phyloP scores from a whole-genome alignment of 257 asterid genomes.

The Haberlea rhodopensis region DNA sequence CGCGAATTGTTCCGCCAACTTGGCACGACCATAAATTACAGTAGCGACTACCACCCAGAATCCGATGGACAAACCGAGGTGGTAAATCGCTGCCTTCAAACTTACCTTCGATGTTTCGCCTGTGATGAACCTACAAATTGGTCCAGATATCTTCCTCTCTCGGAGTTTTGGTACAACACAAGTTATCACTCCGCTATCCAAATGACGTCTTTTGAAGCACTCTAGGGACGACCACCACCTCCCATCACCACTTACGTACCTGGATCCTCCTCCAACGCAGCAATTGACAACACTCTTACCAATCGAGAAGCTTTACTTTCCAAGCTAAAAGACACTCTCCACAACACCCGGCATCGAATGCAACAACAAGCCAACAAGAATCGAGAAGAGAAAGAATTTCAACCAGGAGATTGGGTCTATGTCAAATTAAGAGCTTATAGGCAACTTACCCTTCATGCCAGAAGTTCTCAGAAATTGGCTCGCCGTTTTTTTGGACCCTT shows the following conservation, averaged over 20 bases:
- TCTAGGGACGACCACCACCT: slow-evolving; percentile 1
- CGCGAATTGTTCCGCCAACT: background rate
- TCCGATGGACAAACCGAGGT: slow-evolving; percentile 3
- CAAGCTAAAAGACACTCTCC: no score
- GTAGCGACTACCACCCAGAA: background rate
- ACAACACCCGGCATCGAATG: no score
- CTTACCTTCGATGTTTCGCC: no score
- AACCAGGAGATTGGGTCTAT: no score
- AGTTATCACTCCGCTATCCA: background rate
- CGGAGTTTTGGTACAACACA: background rate
- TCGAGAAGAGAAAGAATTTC: no score
- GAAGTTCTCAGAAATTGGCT: no score
- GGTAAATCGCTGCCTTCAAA: background rate
- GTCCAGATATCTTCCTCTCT: background rate
- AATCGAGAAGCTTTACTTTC: no score
- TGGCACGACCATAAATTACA: background rate
- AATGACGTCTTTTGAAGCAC: background rate
- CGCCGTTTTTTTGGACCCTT: no score
- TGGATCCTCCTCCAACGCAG: background rate
- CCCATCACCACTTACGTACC: background rate
- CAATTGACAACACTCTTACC: background rate
- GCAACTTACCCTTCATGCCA: no score
- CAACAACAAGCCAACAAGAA: no score
- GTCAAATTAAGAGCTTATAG: no score
- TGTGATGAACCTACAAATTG: no score